Percentiles rank a stretch among this genome's conserved stretches.
phyloP scores from a whole-genome alignment of 2,329 filamentous ascomycete species.

The Diaporthe helianthi region DNA sequence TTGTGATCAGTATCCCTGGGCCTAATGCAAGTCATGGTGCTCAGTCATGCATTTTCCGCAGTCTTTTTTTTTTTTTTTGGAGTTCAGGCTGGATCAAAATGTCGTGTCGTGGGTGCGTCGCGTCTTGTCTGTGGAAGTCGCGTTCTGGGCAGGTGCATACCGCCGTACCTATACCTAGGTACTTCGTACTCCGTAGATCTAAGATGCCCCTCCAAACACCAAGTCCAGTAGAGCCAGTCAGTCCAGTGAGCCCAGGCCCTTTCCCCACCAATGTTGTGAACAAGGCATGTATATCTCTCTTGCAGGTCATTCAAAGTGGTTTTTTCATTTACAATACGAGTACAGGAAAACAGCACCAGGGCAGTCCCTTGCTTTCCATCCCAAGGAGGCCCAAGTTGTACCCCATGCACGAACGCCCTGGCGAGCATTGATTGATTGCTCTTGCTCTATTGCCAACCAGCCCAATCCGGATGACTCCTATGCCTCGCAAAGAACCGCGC shows the following conservation, averaged over 20 bases:
- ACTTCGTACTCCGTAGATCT: too few species aligned
- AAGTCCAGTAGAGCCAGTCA: neutral
- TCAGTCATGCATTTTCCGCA: neutral
- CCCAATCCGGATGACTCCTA: conserved; percentile 10
- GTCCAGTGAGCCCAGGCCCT: neutral
- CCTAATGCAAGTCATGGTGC: conserved; percentile 17
- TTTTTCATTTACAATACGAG: neutral
- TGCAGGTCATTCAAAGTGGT: neutral
- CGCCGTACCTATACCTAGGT: too few species aligned
- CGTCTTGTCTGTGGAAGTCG: neutral
- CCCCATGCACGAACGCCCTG: conserved; percentile 1
- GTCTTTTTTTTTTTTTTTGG: neutral
- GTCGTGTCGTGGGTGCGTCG: neutral
- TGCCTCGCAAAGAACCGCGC: conserved; percentile 12
- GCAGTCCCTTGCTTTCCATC: neutral
- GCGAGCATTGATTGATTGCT: conserved; percentile 9
- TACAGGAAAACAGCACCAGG: neutral
- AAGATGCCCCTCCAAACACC: neutral
- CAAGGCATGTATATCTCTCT: neutral
- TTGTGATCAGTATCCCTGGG: neutral
- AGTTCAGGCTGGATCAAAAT: neutral
- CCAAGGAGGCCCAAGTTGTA: neutral
- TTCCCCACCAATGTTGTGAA: neutral
- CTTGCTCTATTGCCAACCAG: conserved; percentile 5
- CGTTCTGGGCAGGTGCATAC: conserved; percentile 7